Conservation (phyloP, 805 yeast genomes). For the Sugiyamaella mastotermitis region DNA sequence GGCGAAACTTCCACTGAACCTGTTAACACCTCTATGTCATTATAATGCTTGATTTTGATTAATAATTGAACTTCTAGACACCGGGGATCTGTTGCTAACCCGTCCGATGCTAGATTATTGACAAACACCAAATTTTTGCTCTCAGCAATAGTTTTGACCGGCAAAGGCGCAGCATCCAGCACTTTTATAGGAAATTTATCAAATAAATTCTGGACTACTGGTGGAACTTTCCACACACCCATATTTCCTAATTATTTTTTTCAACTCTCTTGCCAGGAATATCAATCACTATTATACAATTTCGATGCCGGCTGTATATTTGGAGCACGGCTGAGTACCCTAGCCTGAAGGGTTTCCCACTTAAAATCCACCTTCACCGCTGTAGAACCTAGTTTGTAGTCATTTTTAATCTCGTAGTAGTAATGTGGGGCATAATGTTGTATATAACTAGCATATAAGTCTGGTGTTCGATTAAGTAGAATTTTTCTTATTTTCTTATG, state of each 20-base stretch:
- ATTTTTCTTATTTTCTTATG: too few species aligned
- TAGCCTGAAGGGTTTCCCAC: too few species aligned
- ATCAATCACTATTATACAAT: too few species aligned
- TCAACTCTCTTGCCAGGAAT: too few species aligned
- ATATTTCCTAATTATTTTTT: background rate
- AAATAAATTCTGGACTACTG: slow-evolving; percentile 24
- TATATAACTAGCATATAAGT: too few species aligned
- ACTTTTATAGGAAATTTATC: slow-evolving; percentile 28
- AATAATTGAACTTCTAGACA: slow-evolving; percentile 22
- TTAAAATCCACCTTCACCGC: too few species aligned
- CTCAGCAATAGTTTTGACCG: slow-evolving; percentile 2
- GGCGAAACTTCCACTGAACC: slow-evolving; percentile 10
- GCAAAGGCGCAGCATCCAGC: slow-evolving; percentile 13
- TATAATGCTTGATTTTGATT: slow-evolving; percentile 9
- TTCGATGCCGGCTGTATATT: too few species aligned
- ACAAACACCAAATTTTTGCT: slow-evolving; percentile 16
- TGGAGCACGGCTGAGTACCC: too few species aligned
- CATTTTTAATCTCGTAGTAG: too few species aligned
- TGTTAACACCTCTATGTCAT: slow-evolving; percentile 2
- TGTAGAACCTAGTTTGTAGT: too few species aligned
- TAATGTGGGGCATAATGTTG: too few species aligned
- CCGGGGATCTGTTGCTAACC: slow-evolving; percentile 27
- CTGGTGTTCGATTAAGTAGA: too few species aligned
- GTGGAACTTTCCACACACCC: slow-evolving; percentile 26
- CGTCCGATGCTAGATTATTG: slow-evolving; percentile 17